Base-by-base conservation (phyloP, 768 basidiomycete genomes). In the Amanita jacksonii region DNA sequence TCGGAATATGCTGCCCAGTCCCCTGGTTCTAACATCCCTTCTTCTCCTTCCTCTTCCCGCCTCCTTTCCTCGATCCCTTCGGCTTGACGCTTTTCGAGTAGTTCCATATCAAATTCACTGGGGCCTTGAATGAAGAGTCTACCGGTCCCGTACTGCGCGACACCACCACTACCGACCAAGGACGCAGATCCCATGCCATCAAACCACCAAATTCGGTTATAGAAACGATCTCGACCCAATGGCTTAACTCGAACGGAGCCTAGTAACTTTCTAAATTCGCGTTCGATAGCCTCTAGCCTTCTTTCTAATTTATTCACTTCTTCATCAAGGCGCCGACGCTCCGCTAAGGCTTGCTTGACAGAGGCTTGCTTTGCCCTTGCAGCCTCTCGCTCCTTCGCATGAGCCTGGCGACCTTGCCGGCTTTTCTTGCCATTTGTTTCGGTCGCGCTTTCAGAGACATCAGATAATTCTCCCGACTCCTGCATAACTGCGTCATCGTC, bases 131-230 rank as follows among this genome's bases (percentile, higher is more conserved):
- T 62, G 59, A 97, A 96, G 38, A 99, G 57, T 41, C 94, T 69
- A 4, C 92, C 96, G 15, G 91, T 81, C 8, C 91, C 90, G 55
- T 89, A 94, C 59, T 83, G 74, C 22, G 83, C 75, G 22, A 79
- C 74, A 3, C 85, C 86, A 12, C 86, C 86, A 50, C 77, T 80
- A 31, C 81, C 83, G 46, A 90, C 68, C 41, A 94, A 63, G 35
- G 83, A 80, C 37, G 81, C 82, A 4, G 82, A 80, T 5, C 94
- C 94, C 72, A 92, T 76, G 8, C 94, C 94, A 62, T 99, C 94
- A 58, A 97, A 89, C 94, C 94, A 99, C 94, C 94, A 99, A 47
- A 96, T 71, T 24, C 88, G 79, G 58, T 96, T 94, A 56, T 87
- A 85, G 63, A 97, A 99, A 42, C 96, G 74, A 58, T 99, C 96